Conservation (phyloP, 495 filamentous ascomycete genomes). For the Penicillium desertorum region DNA sequence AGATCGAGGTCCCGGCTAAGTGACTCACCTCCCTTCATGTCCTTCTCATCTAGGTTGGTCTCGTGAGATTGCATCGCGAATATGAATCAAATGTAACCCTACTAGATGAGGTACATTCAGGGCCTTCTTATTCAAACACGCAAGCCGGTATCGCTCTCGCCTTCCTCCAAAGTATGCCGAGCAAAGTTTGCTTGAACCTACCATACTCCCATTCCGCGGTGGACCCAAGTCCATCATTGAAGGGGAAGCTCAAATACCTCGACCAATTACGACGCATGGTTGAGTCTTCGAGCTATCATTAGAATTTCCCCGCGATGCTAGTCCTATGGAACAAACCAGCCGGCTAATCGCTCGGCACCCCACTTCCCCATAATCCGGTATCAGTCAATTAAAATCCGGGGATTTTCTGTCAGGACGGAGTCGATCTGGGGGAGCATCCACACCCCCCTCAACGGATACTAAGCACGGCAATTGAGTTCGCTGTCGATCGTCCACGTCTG, state of each 20-base stretch:
- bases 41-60: conserved; percentile 10
- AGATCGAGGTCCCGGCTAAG: conserved; percentile 29
- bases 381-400: background rate
- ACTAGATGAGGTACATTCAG: background rate
- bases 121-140: background rate
- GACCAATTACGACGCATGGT: background rate
- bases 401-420: conserved; percentile 2
- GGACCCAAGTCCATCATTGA: conserved; percentile 5
- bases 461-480: conserved; percentile 8
- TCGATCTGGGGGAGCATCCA: conserved; percentile 2
- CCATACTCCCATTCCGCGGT: conserved; percentile 26
- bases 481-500: background rate
- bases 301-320: conserved; percentile 11
- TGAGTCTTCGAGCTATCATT: background rate
- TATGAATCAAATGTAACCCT: background rate
- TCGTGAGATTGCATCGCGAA: background rate
- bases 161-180: background rate
- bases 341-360: conserved; percentile 8
- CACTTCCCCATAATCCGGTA: background rate
- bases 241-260: background rate
- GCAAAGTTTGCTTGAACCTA: conserved; percentile 17
- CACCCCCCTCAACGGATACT: conserved; percentile 6
- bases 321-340: background rate
- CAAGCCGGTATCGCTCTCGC: background rate
- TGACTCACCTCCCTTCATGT: conserved; percentile 11